Percentiles rank a stretch among this genome's conserved stretches.
phyloP scores from a whole-genome alignment of 305 asterid genomes.

The Rubia occidens region DNA sequence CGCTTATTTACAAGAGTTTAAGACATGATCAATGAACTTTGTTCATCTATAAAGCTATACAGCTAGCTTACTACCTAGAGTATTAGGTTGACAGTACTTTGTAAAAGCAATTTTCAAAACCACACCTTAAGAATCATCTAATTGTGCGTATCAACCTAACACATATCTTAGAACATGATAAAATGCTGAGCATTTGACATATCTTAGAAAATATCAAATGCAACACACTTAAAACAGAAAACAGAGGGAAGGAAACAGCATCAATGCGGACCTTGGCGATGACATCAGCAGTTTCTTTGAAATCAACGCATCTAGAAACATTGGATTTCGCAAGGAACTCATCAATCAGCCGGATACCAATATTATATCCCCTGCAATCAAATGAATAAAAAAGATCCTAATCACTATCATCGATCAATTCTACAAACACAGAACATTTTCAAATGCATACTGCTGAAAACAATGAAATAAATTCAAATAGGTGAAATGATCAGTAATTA shows the following conservation, averaged over 20 bases:
- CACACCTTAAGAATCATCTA: neutral
- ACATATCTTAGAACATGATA: neutral
- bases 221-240: neutral
- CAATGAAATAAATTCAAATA: neutral
- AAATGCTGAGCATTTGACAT: neutral
- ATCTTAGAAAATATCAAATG: neutral
- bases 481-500: constrained; percentile 14
- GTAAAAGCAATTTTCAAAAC: neutral
- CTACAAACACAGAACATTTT: neutral
- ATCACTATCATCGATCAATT: neutral
- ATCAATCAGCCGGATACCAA: constrained; percentile 75
- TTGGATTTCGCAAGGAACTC: constrained; percentile 91
- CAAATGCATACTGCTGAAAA: neutral
- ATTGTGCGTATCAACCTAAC: neutral
- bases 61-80: neutral
- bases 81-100: neutral
- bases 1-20: neutral
- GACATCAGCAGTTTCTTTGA: constrained; percentile 92
- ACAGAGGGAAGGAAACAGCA: too few species aligned
- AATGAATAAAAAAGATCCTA: constrained; percentile 7
- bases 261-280: constrained; percentile 63
- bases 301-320: constrained; percentile 80
- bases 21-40: neutral
- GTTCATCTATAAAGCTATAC: neutral
- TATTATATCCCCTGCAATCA: constrained; percentile 74